Conservation (phyloP, 495 filamentous ascomycete genomes). For the Rusavskia elegans region DNA sequence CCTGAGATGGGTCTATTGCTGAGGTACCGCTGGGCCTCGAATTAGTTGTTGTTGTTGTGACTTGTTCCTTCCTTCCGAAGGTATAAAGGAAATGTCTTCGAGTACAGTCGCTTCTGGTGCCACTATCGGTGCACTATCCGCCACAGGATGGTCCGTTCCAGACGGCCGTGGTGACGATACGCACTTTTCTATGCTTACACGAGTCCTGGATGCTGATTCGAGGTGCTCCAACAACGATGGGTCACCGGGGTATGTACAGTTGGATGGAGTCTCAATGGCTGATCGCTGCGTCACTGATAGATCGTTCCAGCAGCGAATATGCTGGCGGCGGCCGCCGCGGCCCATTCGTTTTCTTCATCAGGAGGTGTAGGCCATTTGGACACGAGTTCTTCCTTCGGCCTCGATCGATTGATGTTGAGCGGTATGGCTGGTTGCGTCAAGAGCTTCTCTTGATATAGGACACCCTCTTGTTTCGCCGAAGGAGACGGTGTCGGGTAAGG, state of each 20-base stretch:
- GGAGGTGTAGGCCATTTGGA: conserved; percentile 94
- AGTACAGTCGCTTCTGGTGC: too few relatives aligned
- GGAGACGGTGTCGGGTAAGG: conserved; percentile 87
- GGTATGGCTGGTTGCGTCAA: conserved; percentile 46
- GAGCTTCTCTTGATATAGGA: conserved; percentile 50
- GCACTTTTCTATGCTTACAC: neutral
- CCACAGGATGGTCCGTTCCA: neutral
- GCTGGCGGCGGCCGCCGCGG: conserved; percentile 58
- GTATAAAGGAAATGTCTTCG: too few relatives aligned
- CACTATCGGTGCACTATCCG: too few relatives aligned
- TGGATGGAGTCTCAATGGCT: neutral
- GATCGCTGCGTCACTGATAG: conserved; percentile 21
- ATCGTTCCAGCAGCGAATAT: conserved; percentile 50
- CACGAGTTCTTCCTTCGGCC: conserved; percentile 31
- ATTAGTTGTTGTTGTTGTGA: too few relatives aligned
- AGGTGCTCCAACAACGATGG: neutral
- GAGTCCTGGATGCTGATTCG: neutral
- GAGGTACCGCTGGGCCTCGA: too few relatives aligned
- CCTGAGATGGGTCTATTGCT: neutral
- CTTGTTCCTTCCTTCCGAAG: too few relatives aligned
- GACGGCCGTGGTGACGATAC: neutral
- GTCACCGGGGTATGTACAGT: neutral
- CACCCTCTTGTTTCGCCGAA: conserved; percentile 62
- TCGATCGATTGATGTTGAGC: conserved; percentile 28
- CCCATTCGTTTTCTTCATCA: conserved; percentile 82